Conservation (phyloP, 352 stramenopile species). For the Phytophthora melonis region DNA sequence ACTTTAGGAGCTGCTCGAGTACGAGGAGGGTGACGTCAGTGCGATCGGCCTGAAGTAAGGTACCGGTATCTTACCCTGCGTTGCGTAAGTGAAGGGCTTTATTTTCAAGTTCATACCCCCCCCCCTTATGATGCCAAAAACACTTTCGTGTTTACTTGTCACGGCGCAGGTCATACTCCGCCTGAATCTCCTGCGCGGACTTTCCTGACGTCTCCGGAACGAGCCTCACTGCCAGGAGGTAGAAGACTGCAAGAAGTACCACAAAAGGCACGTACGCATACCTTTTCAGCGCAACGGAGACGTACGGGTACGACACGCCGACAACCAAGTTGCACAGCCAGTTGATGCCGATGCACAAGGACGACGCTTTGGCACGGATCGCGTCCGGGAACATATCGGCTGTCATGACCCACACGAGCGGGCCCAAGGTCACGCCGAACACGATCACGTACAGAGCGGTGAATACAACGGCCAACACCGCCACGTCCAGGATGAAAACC, state of each 20-base stretch:
- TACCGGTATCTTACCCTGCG: too few species aligned
- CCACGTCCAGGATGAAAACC: slow-evolving; percentile 9
- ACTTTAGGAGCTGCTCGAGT: too few species aligned
- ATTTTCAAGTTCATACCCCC: background rate
- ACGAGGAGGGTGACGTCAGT: too few species aligned
- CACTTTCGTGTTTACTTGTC: background rate
- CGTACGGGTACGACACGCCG: slow-evolving; percentile 13
- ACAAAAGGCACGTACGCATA: slow-evolving; percentile 17
- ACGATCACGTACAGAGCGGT: slow-evolving; percentile 17
- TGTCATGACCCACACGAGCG: slow-evolving; percentile 13
- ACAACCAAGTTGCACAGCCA: slow-evolving; percentile 14
- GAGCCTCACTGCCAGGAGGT: slow-evolving; percentile 11
- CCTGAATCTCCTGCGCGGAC: slow-evolving; percentile 11
- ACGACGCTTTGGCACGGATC: slow-evolving; percentile 8
- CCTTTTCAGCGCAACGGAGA: slow-evolving; percentile 1
- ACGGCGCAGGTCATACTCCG: slow-evolving; percentile 14
- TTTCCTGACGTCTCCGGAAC: slow-evolving; percentile 16
- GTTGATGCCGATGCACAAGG: slow-evolving; percentile 21
- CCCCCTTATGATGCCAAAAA: background rate
- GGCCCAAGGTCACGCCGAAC: slow-evolving; percentile 11
- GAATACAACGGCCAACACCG: slow-evolving; percentile 15
- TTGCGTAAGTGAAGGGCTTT: too few species aligned
- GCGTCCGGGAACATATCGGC: slow-evolving; percentile 18
- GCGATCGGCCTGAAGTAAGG: too few species aligned
- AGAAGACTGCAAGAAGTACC: slow-evolving; percentile 20